phyloP scores from a whole-genome alignment of 2,329 filamentous ascomycete species.

The Beauveria rudraprayagi region DNA sequence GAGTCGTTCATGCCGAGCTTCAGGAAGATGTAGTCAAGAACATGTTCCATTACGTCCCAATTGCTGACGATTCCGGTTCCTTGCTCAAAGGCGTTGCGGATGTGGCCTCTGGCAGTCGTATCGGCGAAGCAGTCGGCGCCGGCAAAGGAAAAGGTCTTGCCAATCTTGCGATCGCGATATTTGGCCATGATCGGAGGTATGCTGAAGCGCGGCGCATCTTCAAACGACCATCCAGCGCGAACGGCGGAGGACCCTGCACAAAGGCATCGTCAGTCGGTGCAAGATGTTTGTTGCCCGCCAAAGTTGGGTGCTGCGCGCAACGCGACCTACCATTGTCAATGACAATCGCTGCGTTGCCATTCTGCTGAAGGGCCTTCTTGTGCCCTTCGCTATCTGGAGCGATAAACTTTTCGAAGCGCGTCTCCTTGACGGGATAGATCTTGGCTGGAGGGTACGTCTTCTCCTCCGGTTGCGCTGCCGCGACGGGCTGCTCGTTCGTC shows the following conservation, averaged over 20 bases:
- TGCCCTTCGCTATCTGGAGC: conserved; percentile 58
- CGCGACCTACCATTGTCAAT: conserved; percentile 83
- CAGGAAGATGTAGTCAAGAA: conserved; percentile 89
- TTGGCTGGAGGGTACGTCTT: conserved; percentile 44
- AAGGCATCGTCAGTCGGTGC: neutral
- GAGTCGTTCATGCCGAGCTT: conserved; percentile 79
- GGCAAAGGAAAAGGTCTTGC: conserved; percentile 85
- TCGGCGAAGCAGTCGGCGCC: conserved; percentile 92
- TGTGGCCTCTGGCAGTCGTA: conserved; percentile 82
- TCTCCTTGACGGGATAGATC: conserved; percentile 55
- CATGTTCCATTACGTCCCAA: conserved; percentile 95
- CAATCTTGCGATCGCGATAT: conserved; percentile 89
- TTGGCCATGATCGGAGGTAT: conserved; percentile 89
- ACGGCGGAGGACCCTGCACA: conserved; percentile 73
- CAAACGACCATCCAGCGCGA: conserved; percentile 94
- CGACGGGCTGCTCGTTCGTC: conserved; percentile 34
- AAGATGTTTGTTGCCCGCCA: neutral
- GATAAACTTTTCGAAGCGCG: conserved; percentile 49
- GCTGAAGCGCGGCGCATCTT: conserved; percentile 67
- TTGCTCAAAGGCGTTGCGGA: conserved; percentile 83
- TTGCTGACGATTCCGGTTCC: conserved; percentile 90
- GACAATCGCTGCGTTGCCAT: conserved; percentile 68
- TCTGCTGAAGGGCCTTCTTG: conserved; percentile 53
- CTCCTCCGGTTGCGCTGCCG: conserved; percentile 23
- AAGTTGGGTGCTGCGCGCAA: neutral